A percentile compares a stretch with the other conserved stretches of the same genome.
Conservation (phyloP, 169 alveolate species). For the Plasmodium gonderi region DNA sequence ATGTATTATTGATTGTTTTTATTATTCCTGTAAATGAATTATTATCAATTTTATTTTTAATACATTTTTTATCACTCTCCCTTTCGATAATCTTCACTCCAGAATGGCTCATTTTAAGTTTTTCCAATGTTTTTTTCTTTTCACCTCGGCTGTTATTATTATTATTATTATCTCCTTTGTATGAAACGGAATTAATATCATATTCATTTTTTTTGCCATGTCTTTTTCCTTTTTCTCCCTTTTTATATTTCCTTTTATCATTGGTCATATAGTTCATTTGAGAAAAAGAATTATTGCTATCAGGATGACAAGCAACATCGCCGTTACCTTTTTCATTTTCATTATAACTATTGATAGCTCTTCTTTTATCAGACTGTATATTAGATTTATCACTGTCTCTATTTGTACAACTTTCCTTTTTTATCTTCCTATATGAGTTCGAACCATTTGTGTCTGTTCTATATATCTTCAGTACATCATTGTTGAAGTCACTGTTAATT, state of each 20-base stretch:
- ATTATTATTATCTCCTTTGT: not conserved
- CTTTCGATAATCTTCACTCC: not conserved
- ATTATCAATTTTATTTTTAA: constrained; percentile 1
- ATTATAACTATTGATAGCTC: not conserved
- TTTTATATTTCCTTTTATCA: not conserved
- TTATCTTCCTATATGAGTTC: not conserved
- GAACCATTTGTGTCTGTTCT: not conserved
- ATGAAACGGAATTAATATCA: not conserved
- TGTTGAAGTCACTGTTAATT: not conserved
- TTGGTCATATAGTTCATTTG: not conserved
- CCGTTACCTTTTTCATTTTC: not conserved
- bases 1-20: constrained; percentile 28
- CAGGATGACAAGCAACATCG: not conserved
- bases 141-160: not conserved
- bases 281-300: not conserved
- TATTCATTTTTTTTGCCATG: not conserved
- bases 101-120: not conserved
- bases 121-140: not conserved
- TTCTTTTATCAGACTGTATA: not conserved
- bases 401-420: not conserved
- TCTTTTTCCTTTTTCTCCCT: not conserved
- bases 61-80: not conserved
- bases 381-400: not conserved
- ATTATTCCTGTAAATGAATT: constrained; percentile 45
- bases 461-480: constrained; percentile 18